Evolutionary conservation across 2,329 filamentous ascomycete genomes (phyloP), one percentile per base, ranked within the genome.

Genomic region (Rugonectria rugulosa): DNA sequence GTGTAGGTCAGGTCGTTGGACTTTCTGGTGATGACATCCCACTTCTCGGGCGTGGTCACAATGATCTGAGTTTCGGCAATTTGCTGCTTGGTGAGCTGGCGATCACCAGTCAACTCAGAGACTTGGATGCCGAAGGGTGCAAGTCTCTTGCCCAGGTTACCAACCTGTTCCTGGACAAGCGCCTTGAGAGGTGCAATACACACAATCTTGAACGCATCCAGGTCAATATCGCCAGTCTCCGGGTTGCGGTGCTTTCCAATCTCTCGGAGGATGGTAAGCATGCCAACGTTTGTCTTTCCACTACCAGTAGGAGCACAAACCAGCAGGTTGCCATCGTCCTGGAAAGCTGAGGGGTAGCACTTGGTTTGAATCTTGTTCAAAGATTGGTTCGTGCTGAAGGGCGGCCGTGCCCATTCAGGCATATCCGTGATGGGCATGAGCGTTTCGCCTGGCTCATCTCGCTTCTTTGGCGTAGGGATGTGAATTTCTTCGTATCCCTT

Each of bases 401-500:
- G 94, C 44, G 82, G 77, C 53, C 88, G 88, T 12, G 95, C 90
- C 95, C 95, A 99, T 64, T 96, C 91, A 10, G 95, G 96, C 74
- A 99, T 85, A 43, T 95, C 90, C 8, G 89, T 86, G 21, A 96
- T 89, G 7, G 93, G 91, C 56, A 97, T 89, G 53, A 92, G 86
- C 61, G 85, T 82, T 68, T 97, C 93, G 60, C 86, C 87, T 2
- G 91, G 86, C 59, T 96, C 92, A 62, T 84, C 88, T 59, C 90
- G 92, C 66, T 91, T 89, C 77, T 97, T 97, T 1, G 96, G 96
- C 5, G 92, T 86, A 7, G 95, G 95, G 4, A 99, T 93, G 71
- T 99, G 95, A 55, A 98, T 97, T 71, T 99, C 95, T 74, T 99
- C 95, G 65, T 98, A 99, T 27, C 95, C 95, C 75, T 99, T 99